Evolutionary conservation across 768 basidiomycete genomes (phyloP), one percentile per base, ranked within the genome.

Genomic region (Tulasnella sp.): DNA sequence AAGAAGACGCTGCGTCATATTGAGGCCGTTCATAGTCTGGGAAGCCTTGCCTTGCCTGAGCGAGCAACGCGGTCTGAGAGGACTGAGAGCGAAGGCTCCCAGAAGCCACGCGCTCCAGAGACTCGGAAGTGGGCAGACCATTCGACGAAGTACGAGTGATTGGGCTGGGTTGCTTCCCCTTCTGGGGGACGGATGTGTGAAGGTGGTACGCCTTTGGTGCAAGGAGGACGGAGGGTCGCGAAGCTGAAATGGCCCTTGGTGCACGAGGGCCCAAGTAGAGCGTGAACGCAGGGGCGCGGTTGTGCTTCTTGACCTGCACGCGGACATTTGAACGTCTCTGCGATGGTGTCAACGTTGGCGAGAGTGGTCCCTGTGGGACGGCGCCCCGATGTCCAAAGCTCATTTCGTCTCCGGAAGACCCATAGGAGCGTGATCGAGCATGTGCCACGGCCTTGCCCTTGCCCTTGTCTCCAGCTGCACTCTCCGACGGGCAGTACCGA

Each of bases 161-260:
- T 15, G 57, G 48, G 23, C 32, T 61, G 55, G 73, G 51, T 40
- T 55, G 46, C 55, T 76, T 76, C 3, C 32, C 32, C 37, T 76
- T 76, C 39, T 40, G 44, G 2, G 77, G 77, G 39, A 29, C n/a
- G 5, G 77, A 77, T 3, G 55, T 42, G 29, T 91, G 90, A 81
- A 90, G 89, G 81, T 94, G 93, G n/a, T 94, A 92, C 79, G 87
- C 88, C 81, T 89, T 89, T 42, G 91, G 89, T 23, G 91, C 92
- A 16, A 94, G 84, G 80, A 95, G 84, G 76, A 94, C 90, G 18
- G 89, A 88, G 70, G 76, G 79, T 72, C 71, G 77, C 35, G 75
- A 67, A 32, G 39, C 74, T 5, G 73, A 32, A 18, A 76, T 29
- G 15, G 75, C 35, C 26, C 73, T 18, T 6, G 79, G 79, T 7